A percentile compares a stretch with the other conserved stretches of the same genome.
Conservation (phyloP, 192 early-diverging fungal species). For the Podila horticola region DNA sequence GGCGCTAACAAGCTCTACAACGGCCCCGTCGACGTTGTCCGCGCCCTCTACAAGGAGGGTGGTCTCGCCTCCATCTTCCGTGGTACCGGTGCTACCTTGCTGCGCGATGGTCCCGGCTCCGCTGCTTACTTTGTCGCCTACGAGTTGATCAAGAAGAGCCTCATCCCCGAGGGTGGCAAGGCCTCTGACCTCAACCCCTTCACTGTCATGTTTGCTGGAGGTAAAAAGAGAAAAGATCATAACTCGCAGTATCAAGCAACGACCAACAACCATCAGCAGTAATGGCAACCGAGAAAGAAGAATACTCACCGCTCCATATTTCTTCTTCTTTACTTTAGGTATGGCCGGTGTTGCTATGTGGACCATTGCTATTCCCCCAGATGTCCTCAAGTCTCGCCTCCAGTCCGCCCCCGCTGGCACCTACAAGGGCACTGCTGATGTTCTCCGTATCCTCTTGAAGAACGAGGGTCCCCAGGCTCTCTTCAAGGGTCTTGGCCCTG, state of each 20-base stretch:
- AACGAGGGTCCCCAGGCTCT: slow-evolving; percentile 79
- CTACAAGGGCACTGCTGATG: slow-evolving; percentile 77
- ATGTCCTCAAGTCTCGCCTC: slow-evolving; percentile 90
- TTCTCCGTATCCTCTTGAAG: slow-evolving; percentile 68
- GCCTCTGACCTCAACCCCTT: slow-evolving; percentile 81
- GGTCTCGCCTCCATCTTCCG: slow-evolving; percentile 90
- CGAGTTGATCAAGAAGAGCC: slow-evolving; percentile 81
- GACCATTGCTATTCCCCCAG: slow-evolving; percentile 92
- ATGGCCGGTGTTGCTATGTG: slow-evolving; percentile 99
- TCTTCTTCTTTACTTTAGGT: no score
- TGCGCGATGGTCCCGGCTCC: slow-evolving; percentile 93
- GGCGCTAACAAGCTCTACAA: slow-evolving; percentile 80
- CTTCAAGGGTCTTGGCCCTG: slow-evolving; percentile 90
- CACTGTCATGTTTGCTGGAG: slow-evolving; percentile 94
- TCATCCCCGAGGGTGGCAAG: slow-evolving; percentile 72
- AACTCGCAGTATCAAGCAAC: no score
- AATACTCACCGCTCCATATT: no score
- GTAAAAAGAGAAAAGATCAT: slow-evolving; percentile 43
- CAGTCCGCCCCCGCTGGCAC: slow-evolving; percentile 90
- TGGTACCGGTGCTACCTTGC: slow-evolving; percentile 93
- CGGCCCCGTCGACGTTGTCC: slow-evolving; percentile 90
- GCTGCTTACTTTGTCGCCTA: slow-evolving; percentile 97
- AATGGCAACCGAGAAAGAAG: no score
- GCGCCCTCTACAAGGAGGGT: slow-evolving; percentile 86
- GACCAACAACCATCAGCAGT: no score